Evolutionary conservation across 148 eudicot species (phyloP).

Genomic region (Camellia sinensis): DNA sequence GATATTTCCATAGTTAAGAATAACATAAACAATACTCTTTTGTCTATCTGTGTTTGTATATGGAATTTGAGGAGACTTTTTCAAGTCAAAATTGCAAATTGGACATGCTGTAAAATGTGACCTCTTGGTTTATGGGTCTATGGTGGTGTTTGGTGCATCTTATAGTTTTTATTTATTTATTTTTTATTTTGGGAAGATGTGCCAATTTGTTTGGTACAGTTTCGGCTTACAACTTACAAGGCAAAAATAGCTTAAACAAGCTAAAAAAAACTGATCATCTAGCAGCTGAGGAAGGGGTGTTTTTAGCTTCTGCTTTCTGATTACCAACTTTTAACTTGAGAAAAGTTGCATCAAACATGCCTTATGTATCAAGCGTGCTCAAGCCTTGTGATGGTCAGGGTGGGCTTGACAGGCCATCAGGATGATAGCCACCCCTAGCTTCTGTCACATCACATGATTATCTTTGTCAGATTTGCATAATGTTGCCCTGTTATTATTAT

Average conservation of each 20-base stretch:
- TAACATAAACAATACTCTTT: not conserved
- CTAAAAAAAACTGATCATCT: too few species aligned
- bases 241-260: too few species aligned
- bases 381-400: not conserved
- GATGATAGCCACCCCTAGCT: constrained; percentile 8
- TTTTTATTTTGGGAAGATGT: too few species aligned
- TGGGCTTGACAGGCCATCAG: not conserved
- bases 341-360: not conserved
- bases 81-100: not conserved
- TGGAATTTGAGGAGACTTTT: not conserved
- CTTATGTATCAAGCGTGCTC: not conserved
- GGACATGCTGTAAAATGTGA: constrained; percentile 1
- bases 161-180: too few species aligned
- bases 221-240: too few species aligned
- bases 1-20: not conserved
- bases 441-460: not conserved
- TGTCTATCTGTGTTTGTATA: not conserved
- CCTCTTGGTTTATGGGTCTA: too few species aligned
- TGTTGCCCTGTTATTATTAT: not conserved
- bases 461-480: not conserved
- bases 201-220: too few species aligned
- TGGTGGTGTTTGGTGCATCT: too few species aligned
- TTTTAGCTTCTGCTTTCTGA: too few species aligned
- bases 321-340: too few species aligned
- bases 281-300: too few species aligned